Base-by-base conservation (phyloP, 2,329 filamentous ascomycete species). In the Fusarium cyanostomum region DNA sequence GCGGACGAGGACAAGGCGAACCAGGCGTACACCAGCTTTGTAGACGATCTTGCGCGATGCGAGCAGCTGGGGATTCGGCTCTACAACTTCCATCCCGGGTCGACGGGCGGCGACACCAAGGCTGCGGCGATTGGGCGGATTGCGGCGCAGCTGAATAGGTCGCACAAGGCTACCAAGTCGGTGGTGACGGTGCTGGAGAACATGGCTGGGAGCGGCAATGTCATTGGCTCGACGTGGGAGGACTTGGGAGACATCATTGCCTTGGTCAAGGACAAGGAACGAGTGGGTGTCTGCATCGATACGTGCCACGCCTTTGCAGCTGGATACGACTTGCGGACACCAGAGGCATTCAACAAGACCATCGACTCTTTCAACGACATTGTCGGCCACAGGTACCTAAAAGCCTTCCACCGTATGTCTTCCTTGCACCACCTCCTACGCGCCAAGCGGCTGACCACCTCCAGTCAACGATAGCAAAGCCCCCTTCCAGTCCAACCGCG, bases 11-110 rank as follows among this genome's bases (percentile, higher is more conserved):
- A 83, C 34, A 96, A 96, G 75, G 92, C 93, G 2, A 84, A 87
- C 48, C 93, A 98, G 79, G 94, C 94, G 1, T 97, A 96, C 73
- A 84, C 81, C 34, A 86, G 88, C 55, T 99, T 99, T 75, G 73
- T 96, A 13, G 94, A 99, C 70, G 95, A 99, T 74, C 82, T 99
- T 1, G 80, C 86, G 46, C 88, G 95, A 9, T 98, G 95, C 75
- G 91, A 97, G 72, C 83, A 84, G 41, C 86, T 99, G 1, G 92
- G 93, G 2, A 97, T 99, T 71, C 83, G 80, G 61, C 84, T 97
- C n/a, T 99, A 98, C 81, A 99, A 99, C 78, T 98, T 99, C 79
- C 95, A 99, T 74, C 95, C 95, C 0, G 95, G 95, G 16, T 94
- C 89, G 55, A 90, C 90, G 2, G 90, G 90, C 54, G 88, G 89